phyloP scores from a whole-genome alignment of 1,284 basidiomycete species.

The Tilletia setariae region DNA sequence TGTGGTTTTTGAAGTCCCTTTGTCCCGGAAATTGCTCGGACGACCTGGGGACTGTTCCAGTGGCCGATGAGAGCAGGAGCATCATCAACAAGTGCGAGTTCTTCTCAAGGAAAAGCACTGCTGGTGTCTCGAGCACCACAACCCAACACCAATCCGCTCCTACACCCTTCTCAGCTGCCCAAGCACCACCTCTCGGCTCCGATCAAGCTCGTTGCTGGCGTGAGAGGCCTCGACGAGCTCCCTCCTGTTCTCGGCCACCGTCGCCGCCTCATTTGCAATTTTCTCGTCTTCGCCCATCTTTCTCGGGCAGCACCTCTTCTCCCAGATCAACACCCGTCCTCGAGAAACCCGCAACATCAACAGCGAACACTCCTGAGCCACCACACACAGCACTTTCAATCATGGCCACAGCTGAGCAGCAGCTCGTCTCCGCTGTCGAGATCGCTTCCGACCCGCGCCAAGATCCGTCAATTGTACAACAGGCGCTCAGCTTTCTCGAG shows the following conservation, averaged over 20 bases:
- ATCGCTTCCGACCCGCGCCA: constrained; percentile 73
- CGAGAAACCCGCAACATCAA: neutral
- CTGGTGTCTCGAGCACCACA: neutral
- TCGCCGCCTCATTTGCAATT: neutral
- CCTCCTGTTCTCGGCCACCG: neutral
- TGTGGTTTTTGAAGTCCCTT: no score
- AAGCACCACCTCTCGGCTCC: neutral
- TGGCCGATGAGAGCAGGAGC: no score
- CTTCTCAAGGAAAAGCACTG: neutral
- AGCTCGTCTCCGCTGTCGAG: constrained; percentile 74
- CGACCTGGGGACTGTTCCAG: no score
- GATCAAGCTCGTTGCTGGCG: constrained; percentile 11
- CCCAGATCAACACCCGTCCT: neutral
- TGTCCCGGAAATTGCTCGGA: no score
- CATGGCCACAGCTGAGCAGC: constrained; percentile 49
- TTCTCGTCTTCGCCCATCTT: neutral
- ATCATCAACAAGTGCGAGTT: neutral
- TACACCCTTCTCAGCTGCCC: neutral
- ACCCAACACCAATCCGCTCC: neutral
- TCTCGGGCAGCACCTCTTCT: neutral
- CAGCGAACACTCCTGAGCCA: neutral
- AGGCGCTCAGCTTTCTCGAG: constrained; percentile 76
- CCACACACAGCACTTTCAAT: neutral
- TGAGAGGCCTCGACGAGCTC: constrained; percentile 14
- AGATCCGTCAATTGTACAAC: constrained; percentile 63